These are phyloP conservation scores for Polygonum aviculare DNA, from an alignment of 148 eudicot species.

Conservation along the genomic window DNA sequence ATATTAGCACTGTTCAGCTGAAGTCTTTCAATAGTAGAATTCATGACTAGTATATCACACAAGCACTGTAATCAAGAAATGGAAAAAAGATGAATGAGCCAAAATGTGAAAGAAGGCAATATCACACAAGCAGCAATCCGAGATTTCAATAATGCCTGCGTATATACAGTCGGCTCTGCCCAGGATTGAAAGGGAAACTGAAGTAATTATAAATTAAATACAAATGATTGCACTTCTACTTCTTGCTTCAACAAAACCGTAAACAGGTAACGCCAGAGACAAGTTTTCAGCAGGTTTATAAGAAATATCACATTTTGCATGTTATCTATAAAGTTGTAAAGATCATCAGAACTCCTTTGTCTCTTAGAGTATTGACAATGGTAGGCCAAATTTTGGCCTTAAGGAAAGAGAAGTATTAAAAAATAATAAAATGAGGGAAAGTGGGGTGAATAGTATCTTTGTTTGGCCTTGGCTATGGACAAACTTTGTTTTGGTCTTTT, in stretches of 20 bases:
- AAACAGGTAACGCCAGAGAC: not conserved
- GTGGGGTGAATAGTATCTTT: too few relatives aligned
- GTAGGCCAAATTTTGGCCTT: too few relatives aligned
- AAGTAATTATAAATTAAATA: not conserved
- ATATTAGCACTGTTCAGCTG: slow-evolving; percentile 74
- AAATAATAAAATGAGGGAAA: too few relatives aligned
- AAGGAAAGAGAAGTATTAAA: too few relatives aligned
- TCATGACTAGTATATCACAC: slow-evolving; percentile 54
- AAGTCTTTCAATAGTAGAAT: slow-evolving; percentile 75
- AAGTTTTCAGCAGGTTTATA: not conserved
- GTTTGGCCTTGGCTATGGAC: too few relatives aligned
- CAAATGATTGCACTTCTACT: not conserved
- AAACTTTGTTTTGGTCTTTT: too few relatives aligned
- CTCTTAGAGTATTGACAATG: too few relatives aligned
- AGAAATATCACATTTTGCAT: not conserved
- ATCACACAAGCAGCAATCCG: not conserved
- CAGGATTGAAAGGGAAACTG: not conserved
- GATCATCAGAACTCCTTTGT: not conserved
- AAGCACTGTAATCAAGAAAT: slow-evolving; percentile 40
- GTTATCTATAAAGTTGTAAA: not conserved
- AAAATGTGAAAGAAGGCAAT: not conserved
- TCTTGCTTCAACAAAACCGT: not conserved
- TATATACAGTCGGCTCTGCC: not conserved
- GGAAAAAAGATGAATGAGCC: not conserved
- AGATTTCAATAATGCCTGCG: not conserved